These are phyloP conservation scores for Athelia sp. DNA, from an alignment of 1,284 basidiomycete genomes.

Conservation along the genomic window DNA sequence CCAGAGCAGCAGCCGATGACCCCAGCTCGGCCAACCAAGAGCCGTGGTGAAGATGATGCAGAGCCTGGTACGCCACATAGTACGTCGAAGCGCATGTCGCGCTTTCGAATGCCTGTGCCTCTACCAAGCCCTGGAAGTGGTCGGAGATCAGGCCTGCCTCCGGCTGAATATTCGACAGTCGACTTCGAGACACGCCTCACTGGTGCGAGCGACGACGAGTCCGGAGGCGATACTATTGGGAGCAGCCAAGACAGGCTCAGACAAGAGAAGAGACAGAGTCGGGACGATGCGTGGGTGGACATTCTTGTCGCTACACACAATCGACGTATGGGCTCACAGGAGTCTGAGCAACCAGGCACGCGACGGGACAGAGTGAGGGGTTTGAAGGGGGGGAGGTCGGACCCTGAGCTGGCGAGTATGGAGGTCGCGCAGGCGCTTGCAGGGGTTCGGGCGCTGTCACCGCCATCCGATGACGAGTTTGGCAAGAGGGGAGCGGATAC, in stretches of 20 bases:
- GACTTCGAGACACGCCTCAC: slow-evolving; percentile 72
- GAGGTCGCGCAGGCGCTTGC: too few relatives aligned
- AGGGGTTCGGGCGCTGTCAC: slow-evolving; percentile 51
- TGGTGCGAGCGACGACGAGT: slow-evolving; percentile 60
- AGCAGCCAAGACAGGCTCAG: slow-evolving; percentile 26
- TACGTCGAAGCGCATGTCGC: slow-evolving; percentile 18
- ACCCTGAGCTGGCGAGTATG: slow-evolving; percentile 67
- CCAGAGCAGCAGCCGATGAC: slow-evolving; percentile 2
- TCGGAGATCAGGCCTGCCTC: slow-evolving; percentile 46
- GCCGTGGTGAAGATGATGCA: neutral
- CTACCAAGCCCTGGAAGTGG: slow-evolving; percentile 44
- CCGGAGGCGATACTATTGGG: slow-evolving; percentile 16
- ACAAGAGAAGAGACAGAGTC: slow-evolving; percentile 18
- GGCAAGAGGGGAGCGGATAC: slow-evolving; percentile 39
- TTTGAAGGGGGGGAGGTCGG: slow-evolving; percentile 37
- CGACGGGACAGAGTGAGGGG: slow-evolving; percentile 24
- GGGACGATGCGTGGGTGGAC: slow-evolving; percentile 76
- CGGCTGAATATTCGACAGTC: slow-evolving; percentile 64
- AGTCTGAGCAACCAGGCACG: slow-evolving; percentile 30
- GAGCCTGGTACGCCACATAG: neutral
- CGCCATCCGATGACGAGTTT: slow-evolving; percentile 39
- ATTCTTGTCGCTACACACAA: slow-evolving; percentile 70
- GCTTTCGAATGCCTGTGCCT: slow-evolving; percentile 54
- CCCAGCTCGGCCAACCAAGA: neutral
- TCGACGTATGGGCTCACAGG: slow-evolving; percentile 57